Conservation (phyloP, 257 asterid genomes). For the Solanum appendiculatum region DNA sequence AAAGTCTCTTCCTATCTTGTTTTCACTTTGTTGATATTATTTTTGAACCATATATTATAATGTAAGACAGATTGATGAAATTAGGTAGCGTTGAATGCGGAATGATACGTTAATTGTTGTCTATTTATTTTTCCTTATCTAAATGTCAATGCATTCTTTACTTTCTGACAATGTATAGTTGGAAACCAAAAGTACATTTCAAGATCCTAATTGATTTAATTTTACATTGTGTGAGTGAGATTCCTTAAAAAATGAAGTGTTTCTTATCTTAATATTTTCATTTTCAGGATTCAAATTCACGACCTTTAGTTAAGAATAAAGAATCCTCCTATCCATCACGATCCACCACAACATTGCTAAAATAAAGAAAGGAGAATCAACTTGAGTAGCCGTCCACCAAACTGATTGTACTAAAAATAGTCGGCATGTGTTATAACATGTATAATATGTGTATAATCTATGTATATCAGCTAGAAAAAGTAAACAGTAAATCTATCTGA, state of each 20-base stretch:
- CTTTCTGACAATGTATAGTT: neutral
- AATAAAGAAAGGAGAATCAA: neutral
- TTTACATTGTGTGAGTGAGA: accelerated
- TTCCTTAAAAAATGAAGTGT: no score
- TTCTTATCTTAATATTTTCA: no score
- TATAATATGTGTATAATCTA: neutral
- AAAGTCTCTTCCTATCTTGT: neutral
- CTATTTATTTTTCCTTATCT: neutral
- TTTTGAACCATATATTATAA: neutral
- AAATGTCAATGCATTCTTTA: neutral
- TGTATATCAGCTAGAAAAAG: neutral
- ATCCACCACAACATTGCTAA: neutral
- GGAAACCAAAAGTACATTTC: neutral
- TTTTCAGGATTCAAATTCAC: neutral
- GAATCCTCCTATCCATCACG: neutral
- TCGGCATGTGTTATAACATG: no score
- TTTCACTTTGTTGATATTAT: neutral
- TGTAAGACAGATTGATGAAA: neutral
- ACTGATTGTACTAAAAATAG: neutral
- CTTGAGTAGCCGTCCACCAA: no score
- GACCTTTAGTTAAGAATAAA: neutral
- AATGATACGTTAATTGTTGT: neutral
- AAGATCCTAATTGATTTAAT: no score
- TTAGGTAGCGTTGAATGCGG: constrained; percentile 1
- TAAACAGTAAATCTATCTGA: no score